Conservation (phyloP, 2,329 filamentous ascomycete species). For the Hymenoscyphus salicellus region DNA sequence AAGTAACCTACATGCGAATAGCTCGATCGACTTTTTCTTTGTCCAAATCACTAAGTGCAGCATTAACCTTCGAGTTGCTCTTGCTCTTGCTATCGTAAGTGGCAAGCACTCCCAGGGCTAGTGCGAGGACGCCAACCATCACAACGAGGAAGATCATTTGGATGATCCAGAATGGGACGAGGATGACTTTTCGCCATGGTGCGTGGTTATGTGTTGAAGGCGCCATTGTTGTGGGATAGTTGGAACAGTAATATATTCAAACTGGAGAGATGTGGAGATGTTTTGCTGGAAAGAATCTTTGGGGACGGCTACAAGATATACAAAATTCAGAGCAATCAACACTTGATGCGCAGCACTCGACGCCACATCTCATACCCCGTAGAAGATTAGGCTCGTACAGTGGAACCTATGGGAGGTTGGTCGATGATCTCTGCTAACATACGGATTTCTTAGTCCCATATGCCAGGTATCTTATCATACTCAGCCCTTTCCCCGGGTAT, state of each 20-base stretch:
- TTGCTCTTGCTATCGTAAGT: neutral
- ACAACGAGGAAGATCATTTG: slow-evolving; percentile 25
- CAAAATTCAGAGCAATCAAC: neutral
- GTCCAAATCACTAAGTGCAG: neutral
- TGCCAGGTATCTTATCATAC: too few species aligned
- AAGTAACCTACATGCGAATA: neutral
- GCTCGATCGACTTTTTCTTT: neutral
- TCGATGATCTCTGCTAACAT: too few species aligned
- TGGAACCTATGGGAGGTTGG: too few species aligned
- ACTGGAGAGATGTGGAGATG: neutral
- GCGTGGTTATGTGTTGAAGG: slow-evolving; percentile 19
- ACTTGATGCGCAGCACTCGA: neutral
- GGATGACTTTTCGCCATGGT: slow-evolving; percentile 26
- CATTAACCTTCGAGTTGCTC: neutral
- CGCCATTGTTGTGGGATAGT: neutral
- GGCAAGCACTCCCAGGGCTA: slow-evolving; percentile 17
- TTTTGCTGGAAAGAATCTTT: neutral
- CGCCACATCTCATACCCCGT: too few species aligned
- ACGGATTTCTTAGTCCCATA: too few species aligned
- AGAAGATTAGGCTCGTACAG: too few species aligned
- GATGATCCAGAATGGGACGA: slow-evolving; percentile 30
- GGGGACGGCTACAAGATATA: neutral
- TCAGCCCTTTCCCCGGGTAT: too few species aligned
- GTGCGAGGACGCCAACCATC: slow-evolving; percentile 18
- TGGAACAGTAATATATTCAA: neutral